Percentiles rank a stretch among this genome's conserved stretches.
Evolutionary conservation across 495 filamentous ascomycete species (phyloP).

Genomic region (Cryomyces minteri): DNA sequence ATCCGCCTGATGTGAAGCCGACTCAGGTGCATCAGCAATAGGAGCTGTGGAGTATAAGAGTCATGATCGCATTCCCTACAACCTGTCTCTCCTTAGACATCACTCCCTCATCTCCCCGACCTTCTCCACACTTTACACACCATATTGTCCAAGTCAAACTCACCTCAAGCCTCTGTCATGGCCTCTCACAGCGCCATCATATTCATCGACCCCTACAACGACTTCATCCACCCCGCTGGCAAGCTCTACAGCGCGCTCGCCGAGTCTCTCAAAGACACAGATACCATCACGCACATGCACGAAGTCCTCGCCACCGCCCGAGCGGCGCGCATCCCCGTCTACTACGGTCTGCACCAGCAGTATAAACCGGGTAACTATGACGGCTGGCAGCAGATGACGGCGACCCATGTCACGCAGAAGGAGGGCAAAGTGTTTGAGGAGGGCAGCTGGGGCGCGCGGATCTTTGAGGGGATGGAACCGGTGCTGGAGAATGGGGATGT

Average conservation of each 20-base stretch:
- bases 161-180: too few relatives aligned
- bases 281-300: constrained; percentile 11
- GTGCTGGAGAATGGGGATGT: constrained; percentile 9
- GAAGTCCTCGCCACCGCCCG: constrained; percentile 8
- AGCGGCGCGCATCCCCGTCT: constrained; percentile 10
- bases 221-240: constrained; percentile 14
- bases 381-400: constrained; percentile 10
- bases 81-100: too few relatives aligned
- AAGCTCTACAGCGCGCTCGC: constrained; percentile 7
- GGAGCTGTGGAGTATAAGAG: too few relatives aligned
- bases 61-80: too few relatives aligned
- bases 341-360: constrained; percentile 16
- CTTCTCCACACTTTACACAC: too few relatives aligned
- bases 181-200: too few relatives aligned
- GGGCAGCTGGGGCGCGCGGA: constrained; percentile 13
- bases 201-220: constrained; percentile 16
- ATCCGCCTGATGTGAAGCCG: too few relatives aligned
- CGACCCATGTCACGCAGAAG: constrained; percentile 6
- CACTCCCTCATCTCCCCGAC: too few relatives aligned
- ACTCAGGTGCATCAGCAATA: too few relatives aligned
- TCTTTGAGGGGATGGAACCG: constrained; percentile 13
- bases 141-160: too few relatives aligned
- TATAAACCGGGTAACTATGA: constrained; percentile 4
- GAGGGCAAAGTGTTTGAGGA: constrained; percentile 8
- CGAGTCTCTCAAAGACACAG: constrained; percentile 4